Evolutionary conservation across 2,329 filamentous ascomycete species (phyloP), one percentile per base, ranked within the genome.

Genomic region (Acrocalymma vagum): DNA sequence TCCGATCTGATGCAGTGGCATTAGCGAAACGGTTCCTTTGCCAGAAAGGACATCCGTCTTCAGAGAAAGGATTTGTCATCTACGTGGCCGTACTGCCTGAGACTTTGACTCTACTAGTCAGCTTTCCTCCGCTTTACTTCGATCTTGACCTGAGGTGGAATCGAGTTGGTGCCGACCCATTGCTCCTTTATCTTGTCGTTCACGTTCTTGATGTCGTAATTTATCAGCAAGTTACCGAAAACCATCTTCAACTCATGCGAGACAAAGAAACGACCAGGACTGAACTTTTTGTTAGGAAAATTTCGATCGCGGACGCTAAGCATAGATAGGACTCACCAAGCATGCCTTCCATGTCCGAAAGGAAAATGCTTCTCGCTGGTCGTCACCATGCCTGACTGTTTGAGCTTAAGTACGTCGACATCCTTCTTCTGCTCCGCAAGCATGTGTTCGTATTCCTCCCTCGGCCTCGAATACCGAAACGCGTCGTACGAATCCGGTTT

Each of bases 261-360:
- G 3, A 64, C 64, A 28, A 72, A 62, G 51, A 72, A 73, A 1
- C 70, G 60, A 4, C 69, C 70, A 6, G 70, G 70, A 39, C 65
- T 65, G 20, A 1, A 8, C 11, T 2, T 17, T 5, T 16, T 11
- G 2, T 15, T 14, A n/a, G 1, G 6, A 20, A n/a, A 34, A 0
- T 78, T 76, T 9, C n/a, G 9, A 6, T 23, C 6, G 9, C 0
- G 52, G 53, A 35, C n/a, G 46, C 51, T 52, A 58, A 14, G 45
- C 78, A 56, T 9, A n/a, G 9, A 6, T 23, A 7, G 9, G 0
- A 53, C 55, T 37, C n/a, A 47, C 51, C 53, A 58, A 14, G 45
- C 78, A 56, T 84, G 80, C 46, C 76, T 69, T 6, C 82, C 82
- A 45, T 83, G 78, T 0, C 82, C 80, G 60, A 84, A 85, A 0